phyloP scores from a whole-genome alignment of 129 eudicot species.

The Escallonia herrerae region DNA sequence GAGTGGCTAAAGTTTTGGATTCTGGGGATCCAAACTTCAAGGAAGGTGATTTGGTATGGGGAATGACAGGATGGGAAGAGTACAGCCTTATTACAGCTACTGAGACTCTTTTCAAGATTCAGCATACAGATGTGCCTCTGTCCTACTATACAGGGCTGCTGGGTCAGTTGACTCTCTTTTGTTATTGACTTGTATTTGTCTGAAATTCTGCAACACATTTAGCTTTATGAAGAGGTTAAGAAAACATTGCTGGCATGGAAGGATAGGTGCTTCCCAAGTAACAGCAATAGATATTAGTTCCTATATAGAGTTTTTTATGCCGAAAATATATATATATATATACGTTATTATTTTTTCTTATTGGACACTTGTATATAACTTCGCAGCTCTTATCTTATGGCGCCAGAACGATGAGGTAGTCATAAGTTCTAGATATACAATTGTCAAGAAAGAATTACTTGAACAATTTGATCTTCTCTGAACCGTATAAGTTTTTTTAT shows the following conservation, averaged over 20 bases:
- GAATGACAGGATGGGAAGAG: slow-evolving; percentile 65
- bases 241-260: neutral
- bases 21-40: slow-evolving; percentile 55
- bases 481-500: too few species aligned
- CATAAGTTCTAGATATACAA: too few species aligned
- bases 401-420: too few species aligned
- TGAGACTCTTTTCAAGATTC: slow-evolving; percentile 33
- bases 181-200: neutral
- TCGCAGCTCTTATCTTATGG: too few species aligned
- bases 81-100: slow-evolving; percentile 42
- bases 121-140: slow-evolving; percentile 60
- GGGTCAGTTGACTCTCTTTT: slow-evolving; percentile 32
- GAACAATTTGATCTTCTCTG: too few species aligned
- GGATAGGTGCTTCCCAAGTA: too few species aligned
- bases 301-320: too few species aligned
- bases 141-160: slow-evolving; percentile 76
- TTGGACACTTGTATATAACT: too few species aligned
- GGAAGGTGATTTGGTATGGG: slow-evolving; percentile 61
- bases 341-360: too few species aligned
- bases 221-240: neutral
- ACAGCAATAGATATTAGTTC: too few species aligned
- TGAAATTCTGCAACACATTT: neutral
- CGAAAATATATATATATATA: too few species aligned
- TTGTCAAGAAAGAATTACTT: too few species aligned
- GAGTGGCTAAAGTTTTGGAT: slow-evolving; percentile 57